Conservation (phyloP, 495 filamentous ascomycete genomes). For the Aspergillus ellipticus region DNA sequence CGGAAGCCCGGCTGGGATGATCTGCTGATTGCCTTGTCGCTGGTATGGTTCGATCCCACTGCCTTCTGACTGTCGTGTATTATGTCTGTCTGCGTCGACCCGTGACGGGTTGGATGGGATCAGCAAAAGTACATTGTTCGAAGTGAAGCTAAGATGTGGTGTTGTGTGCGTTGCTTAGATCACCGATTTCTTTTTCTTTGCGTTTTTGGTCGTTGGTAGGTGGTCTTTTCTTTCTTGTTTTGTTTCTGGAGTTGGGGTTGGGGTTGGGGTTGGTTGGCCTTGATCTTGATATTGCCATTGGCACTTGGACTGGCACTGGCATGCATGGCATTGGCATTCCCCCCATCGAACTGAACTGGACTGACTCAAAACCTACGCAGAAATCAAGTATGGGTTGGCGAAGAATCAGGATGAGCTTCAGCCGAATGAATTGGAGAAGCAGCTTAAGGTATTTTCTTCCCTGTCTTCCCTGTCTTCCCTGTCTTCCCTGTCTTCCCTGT, state of each 20-base stretch:
- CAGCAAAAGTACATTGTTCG: background rate
- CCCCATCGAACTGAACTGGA: no score
- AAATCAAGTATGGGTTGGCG: slow-evolving; percentile 17
- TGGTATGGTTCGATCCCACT: slow-evolving; percentile 30
- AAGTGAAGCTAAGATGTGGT: no score
- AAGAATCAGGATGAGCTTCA: background rate
- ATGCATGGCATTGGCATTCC: no score
- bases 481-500: background rate
- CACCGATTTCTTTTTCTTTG: slow-evolving; percentile 20
- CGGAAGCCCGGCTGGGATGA: slow-evolving; percentile 37
- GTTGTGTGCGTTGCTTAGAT: slow-evolving; percentile 17
- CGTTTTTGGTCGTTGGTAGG: slow-evolving; percentile 27
- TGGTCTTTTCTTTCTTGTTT: background rate
- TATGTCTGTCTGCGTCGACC: background rate
- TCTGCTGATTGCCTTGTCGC: slow-evolving; percentile 23
- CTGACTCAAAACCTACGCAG: slow-evolving; percentile 2
- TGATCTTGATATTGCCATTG: no score
- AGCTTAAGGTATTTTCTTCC: slow-evolving; percentile 15
- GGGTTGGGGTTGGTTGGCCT: no score
- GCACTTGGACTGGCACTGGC: no score
- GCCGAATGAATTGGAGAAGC: background rate
- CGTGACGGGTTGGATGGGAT: background rate
- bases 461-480: background rate
- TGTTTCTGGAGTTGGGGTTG: background rate
- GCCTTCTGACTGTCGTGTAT: background rate